Base-by-base conservation (phyloP, 805 yeast genomes). In the Nakazawaea pomicola region DNA sequence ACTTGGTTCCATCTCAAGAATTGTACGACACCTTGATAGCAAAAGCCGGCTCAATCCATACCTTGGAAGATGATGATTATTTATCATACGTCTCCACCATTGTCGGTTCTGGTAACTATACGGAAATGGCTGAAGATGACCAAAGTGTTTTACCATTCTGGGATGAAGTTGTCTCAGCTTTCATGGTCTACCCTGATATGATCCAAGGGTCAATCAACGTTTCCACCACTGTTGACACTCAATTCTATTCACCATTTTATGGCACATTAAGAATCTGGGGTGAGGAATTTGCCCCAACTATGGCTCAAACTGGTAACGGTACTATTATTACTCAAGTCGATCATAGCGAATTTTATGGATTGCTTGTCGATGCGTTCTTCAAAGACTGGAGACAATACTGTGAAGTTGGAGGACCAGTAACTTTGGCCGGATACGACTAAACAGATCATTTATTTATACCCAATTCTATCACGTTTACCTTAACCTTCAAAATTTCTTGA, bases 191-290 rank as follows among this genome's bases (percentile, higher is more conserved):
- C 50, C 70, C 70, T 32, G 69, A 65, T 7, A 33, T 65, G 38
- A 48, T 65, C 14, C 35, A 47, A 11, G 55, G 52, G 33, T 51
- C 64, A 20, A 53, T 57, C 16, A 55, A 61, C 21, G 58, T 61
- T 37, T 44, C 52, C 27, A 57, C 55, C 38, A 63, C 67, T 11
- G 67, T 65, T 37, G 70, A 65, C 48, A 65, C 69, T 24, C 46
- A 66, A 4, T 67, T 54, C 49, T 54, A 60, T 49, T 64, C 69
- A 34, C 71, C 70, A 51, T 65, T 62, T 54, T 67, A 67, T 46
- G 70, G 71, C 29, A 55, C 51, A 45, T 49, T 64, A 46, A 61
- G 69, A 54, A 50, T 64, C 44, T 63, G 64, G 64, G 61, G 62
- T 39, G 48, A 53, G 21, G 64, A 64, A 21, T 57, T 56, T 41